These are phyloP conservation scores for Tulasnella sp. DNA, from an alignment of 768 basidiomycete genomes.

Conservation along the genomic window DNA sequence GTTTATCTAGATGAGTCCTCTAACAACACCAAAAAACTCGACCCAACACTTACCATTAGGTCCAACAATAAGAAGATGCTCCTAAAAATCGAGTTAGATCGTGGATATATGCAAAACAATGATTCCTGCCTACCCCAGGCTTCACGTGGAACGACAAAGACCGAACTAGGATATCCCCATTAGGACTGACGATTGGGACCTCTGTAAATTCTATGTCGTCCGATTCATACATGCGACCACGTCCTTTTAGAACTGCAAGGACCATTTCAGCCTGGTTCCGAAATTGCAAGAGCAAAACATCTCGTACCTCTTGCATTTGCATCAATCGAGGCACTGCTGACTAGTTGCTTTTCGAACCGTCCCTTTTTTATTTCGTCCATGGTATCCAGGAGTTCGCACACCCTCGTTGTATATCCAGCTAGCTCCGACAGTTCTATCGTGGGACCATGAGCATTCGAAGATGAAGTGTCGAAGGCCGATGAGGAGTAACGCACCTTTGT, in stretches of 20 bases:
- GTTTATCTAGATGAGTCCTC: background rate
- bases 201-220: constrained; percentile 86
- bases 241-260: constrained; percentile 53
- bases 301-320: constrained; percentile 64
- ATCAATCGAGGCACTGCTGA: constrained; percentile 56
- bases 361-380: constrained; percentile 77
- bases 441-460: constrained; percentile 12
- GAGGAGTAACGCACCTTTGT: constrained; percentile 39
- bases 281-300: constrained; percentile 5
- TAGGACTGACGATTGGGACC: constrained; percentile 92
- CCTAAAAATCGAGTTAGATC: no score
- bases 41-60: constrained; percentile 55
- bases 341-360: constrained; percentile 77
- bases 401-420: constrained; percentile 88
- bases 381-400: constrained; percentile 75
- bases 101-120: no score
- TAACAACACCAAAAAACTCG: background rate
- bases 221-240: constrained; percentile 67
- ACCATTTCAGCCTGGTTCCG: background rate
- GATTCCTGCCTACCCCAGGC: constrained; percentile 47
- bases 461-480: background rate
- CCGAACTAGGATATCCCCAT: constrained; percentile 81
- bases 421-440: constrained; percentile 71
- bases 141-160: constrained; percentile 80
- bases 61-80: constrained; percentile 86